Percentiles rank a stretch among this genome's conserved stretches.
Evolutionary conservation across 495 filamentous ascomycete species (phyloP).

Genomic region (Penicillium steckii): DNA sequence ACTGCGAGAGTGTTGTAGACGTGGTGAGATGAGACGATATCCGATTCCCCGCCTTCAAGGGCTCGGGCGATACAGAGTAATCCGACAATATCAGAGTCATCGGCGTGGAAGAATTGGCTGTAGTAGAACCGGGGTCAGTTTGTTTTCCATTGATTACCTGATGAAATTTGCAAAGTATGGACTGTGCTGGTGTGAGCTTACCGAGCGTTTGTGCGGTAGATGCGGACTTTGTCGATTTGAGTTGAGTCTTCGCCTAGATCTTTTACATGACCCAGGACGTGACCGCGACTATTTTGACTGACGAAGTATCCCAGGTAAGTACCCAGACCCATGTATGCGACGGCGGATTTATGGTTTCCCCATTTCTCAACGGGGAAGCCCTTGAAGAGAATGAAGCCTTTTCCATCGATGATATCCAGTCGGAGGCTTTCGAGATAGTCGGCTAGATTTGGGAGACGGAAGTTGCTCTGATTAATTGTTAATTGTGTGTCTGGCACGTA

Average conservation of each 20-base stretch:
- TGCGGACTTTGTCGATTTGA: slow-evolving; percentile 74
- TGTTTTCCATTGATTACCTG: too few species aligned
- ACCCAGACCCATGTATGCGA: slow-evolving; percentile 82
- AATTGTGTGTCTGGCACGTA: background rate
- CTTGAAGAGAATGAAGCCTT: slow-evolving; percentile 83
- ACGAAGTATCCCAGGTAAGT: slow-evolving; percentile 79
- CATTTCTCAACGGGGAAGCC: slow-evolving; percentile 70
- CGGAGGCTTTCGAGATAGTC: slow-evolving; percentile 55
- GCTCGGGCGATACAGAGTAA: slow-evolving; percentile 80
- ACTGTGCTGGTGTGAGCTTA: slow-evolving; percentile 35
- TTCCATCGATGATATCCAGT: slow-evolving; percentile 70
- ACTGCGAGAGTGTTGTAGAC: slow-evolving; percentile 78
- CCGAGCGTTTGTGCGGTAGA: slow-evolving; percentile 81
- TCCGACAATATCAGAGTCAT: slow-evolving; percentile 81
- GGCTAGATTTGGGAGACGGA: slow-evolving; percentile 60
- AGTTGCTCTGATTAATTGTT: slow-evolving; percentile 18
- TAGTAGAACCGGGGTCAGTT: too few species aligned
- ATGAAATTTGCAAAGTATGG: background rate
- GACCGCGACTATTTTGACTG: slow-evolving; percentile 76
- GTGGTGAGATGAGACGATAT: slow-evolving; percentile 75
- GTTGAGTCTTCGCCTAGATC: slow-evolving; percentile 76
- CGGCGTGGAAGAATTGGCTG: slow-evolving; percentile 72
- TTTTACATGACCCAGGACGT: slow-evolving; percentile 84
- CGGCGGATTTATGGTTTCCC: slow-evolving; percentile 70
- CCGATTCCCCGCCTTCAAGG: slow-evolving; percentile 79